Percentiles rank a stretch among this genome's conserved stretches.
phyloP scores from a whole-genome alignment of 805 yeast species.

The Ogataea neopini region DNA sequence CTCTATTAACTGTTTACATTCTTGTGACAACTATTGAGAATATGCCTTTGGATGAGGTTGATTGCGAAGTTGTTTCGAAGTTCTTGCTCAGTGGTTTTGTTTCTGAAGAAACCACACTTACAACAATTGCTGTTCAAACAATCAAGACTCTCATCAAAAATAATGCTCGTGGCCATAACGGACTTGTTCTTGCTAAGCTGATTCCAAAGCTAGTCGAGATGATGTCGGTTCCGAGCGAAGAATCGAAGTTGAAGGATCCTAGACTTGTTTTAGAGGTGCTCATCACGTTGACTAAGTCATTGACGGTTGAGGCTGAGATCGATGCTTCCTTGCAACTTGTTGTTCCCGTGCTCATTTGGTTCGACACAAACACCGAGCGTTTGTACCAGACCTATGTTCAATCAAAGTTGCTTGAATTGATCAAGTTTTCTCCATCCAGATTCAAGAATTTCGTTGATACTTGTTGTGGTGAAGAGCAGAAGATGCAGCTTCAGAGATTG shows the following conservation, averaged over 20 bases:
- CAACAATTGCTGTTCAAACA: constrained; percentile 56
- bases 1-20: constrained; percentile 46
- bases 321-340: constrained; percentile 33
- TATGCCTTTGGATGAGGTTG: constrained; percentile 35
- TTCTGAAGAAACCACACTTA: constrained; percentile 35
- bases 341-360: constrained; percentile 36
- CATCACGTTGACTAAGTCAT: constrained; percentile 43
- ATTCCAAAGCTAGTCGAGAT: constrained; percentile 46
- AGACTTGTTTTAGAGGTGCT: constrained; percentile 51
- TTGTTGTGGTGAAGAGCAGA: constrained; percentile 42
- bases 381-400: constrained; percentile 42
- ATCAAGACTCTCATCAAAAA: constrained; percentile 53
- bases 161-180: constrained; percentile 33
- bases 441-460: constrained; percentile 49
- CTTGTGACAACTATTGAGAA: constrained; percentile 42
- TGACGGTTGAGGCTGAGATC: constrained; percentile 35
- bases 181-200: constrained; percentile 42
- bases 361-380: constrained; percentile 24
- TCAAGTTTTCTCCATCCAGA: constrained; percentile 42
- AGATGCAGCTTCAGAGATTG: constrained; percentile 42
- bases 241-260: constrained; percentile 32
- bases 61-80: constrained; percentile 38
- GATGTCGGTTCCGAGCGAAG: constrained; percentile 12
- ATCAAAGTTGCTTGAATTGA: constrained; percentile 48
- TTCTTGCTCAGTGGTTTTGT: constrained; percentile 39